These are phyloP conservation scores for Barnettozyma pratensis DNA, from an alignment of 805 yeast genomes.

Conservation along the genomic window DNA sequence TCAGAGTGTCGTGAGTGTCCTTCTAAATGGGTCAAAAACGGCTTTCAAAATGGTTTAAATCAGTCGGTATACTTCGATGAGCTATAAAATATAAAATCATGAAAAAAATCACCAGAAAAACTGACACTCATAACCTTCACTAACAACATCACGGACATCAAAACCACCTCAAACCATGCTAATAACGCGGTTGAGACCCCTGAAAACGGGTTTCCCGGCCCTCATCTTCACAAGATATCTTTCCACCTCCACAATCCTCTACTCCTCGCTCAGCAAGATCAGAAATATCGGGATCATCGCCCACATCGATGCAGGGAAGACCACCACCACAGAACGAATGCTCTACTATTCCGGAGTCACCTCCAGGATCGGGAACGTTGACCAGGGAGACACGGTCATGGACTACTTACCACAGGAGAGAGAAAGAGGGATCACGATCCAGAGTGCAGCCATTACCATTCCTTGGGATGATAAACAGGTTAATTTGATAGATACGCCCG, in stretches of 20 bases:
- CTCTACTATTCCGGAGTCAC: slow-evolving; percentile 85
- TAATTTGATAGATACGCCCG: slow-evolving; percentile 94
- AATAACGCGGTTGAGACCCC: no score
- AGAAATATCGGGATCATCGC: slow-evolving; percentile 96
- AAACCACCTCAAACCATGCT: no score
- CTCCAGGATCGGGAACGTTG: slow-evolving; percentile 82
- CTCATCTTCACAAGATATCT: no score
- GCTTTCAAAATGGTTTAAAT: background rate
- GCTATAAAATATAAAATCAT: no score
- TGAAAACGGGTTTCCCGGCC: no score
- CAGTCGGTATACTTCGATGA: no score
- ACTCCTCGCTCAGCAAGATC: slow-evolving; percentile 27
- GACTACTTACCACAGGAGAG: slow-evolving; percentile 89
- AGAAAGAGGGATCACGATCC: slow-evolving; percentile 91
- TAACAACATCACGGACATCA: no score
- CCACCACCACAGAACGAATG: slow-evolving; percentile 96
- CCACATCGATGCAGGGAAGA: slow-evolving; percentile 98
- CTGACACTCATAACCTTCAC: no score
- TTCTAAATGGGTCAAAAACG: background rate
- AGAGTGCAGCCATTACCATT: slow-evolving; percentile 90
- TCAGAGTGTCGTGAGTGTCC: background rate
- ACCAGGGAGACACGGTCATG: slow-evolving; percentile 94
- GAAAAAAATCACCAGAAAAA: no score
- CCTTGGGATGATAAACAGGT: slow-evolving; percentile 77
- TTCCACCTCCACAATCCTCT: no score